A percentile compares a stretch with the other conserved stretches of the same genome.
Conservation (phyloP, 192 early-diverging fungal genomes). For the Chytriomyces confervae region DNA sequence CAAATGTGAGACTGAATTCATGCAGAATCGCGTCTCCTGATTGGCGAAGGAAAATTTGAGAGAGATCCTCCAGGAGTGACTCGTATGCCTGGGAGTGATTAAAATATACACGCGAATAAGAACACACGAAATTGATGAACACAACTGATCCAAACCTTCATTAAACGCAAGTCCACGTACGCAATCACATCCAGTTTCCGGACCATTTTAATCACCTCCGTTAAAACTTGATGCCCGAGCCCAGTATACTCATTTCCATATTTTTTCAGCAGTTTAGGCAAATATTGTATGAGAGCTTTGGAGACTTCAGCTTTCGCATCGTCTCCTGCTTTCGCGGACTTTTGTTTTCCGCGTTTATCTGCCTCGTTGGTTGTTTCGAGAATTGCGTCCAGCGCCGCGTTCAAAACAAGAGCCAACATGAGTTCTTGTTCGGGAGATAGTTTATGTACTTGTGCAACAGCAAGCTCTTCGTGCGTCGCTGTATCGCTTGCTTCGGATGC, state of each 20-base stretch:
- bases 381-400: conserved; percentile 21
- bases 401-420: conserved; percentile 42
- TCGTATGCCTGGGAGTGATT: conserved; percentile 40
- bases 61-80: conserved; percentile 43
- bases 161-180: conserved; percentile 51
- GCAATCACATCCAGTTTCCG: conserved; percentile 40
- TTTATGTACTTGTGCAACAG: conserved; percentile 20
- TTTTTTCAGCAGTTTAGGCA: conserved; percentile 50
- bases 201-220: conserved; percentile 40
- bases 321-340: conserved; percentile 17
- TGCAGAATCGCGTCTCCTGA: conserved; percentile 36
- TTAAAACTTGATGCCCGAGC: conserved; percentile 27
- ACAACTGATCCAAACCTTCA: conserved; percentile 37
- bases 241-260: conserved; percentile 45
- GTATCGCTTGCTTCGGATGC: background rate
- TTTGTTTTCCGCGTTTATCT: background rate
- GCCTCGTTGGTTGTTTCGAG: background rate
- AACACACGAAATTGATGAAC: background rate
- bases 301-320: conserved; percentile 11
- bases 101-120: background rate
- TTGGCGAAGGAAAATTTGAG: conserved; percentile 44
- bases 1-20: conserved; percentile 41
- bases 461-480: background rate
- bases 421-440: conserved; percentile 47
- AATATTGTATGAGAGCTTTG: conserved; percentile 35